Base-by-base conservation (phyloP, 495 filamentous ascomycete species). In the Lentithecium fluviatile region DNA sequence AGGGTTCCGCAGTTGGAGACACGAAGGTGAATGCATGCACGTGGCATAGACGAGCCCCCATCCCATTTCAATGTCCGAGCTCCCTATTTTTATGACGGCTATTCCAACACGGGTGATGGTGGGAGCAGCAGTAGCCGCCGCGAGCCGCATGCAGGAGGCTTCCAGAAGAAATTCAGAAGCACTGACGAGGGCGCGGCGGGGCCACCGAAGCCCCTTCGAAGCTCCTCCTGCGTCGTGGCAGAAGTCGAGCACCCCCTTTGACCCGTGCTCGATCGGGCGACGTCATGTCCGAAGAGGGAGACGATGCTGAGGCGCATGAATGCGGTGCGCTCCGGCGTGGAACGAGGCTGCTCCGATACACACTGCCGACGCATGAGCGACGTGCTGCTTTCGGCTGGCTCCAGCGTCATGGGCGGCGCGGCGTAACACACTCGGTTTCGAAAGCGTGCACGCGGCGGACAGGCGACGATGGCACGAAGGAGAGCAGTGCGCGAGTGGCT, bases 371-470 rank as follows among this genome's bases (percentile, higher is more conserved):
- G 56, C 56, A 48, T 48, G 20, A 29, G 43, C 17, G 15, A 5
- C 13, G 20, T 57, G 45, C 45, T n/a, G 20, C 26, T 57, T 55
- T 45, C 4, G 37, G 24, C 15, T 0, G 23, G 15, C 11, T 24
- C 11, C 15, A 10, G 32, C 19, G 45, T 21, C 23, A 57, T 38
- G 40, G 42, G 19, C 54, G 21, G 40, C 5, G 17, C 15, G 10
- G 56, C 56, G 56, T 58, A 38, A 45, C 56, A 58, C 24, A 34
- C 29, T 4, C 23, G 24, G 56, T 58, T 58, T 58, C 56, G 49
- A 45, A 24, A 25, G 37, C 13, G 43, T 6, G 42, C 36, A 12
- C 2, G 42, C 38, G 24, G n/a, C 32, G 20, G 24, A 34, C n/a
- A 56, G 53, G 40, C 45, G n/a, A 11, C 6, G n/a, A 34, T 42